phyloP scores from a whole-genome alignment of 805 yeast genomes.

The Metschnikowia gelsemii region DNA sequence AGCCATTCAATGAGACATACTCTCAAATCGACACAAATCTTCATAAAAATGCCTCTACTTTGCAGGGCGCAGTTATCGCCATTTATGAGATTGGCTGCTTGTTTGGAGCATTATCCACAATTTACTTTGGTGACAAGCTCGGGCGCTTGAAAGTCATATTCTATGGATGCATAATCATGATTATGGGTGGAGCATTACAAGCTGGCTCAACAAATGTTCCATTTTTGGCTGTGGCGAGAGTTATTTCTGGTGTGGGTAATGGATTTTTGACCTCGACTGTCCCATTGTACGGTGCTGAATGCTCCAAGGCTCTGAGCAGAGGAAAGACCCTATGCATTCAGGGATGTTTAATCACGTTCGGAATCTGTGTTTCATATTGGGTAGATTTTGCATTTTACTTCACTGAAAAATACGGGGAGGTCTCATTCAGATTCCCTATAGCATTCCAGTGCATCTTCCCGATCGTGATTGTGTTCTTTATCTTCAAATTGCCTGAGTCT shows the following conservation, averaged over 20 bases:
- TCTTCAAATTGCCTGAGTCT: constrained; percentile 40
- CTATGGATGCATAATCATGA: constrained; percentile 22
- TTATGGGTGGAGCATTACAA: constrained; percentile 27
- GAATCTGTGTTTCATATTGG: constrained; percentile 37
- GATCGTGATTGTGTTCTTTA: constrained; percentile 16
- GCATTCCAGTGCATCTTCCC: constrained; percentile 32
- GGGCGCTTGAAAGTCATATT: constrained; percentile 25
- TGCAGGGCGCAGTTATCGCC: constrained; percentile 26
- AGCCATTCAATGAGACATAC: constrained; percentile 21
- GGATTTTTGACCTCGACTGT: constrained; percentile 38
- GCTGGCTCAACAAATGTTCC: constrained; percentile 23
- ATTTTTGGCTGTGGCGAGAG: constrained; percentile 34
- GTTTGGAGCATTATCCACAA: constrained; percentile 22
- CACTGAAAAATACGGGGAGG: constrained; percentile 23
- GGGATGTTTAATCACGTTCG: constrained; percentile 28
- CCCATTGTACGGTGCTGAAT: constrained; percentile 38
- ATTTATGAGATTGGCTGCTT: constrained; percentile 26
- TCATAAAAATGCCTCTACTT: constrained; percentile 17
- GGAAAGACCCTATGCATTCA: constrained; percentile 33
- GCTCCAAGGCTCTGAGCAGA: constrained; percentile 34
- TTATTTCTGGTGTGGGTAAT: constrained; percentile 35
- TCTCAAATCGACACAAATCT: constrained; percentile 19
- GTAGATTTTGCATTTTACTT: constrained; percentile 36
- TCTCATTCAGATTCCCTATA: constrained; percentile 36
- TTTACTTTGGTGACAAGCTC: constrained; percentile 23